phyloP scores from a whole-genome alignment of 768 basidiomycete species.

The Strobilomyces dryophilus region DNA sequence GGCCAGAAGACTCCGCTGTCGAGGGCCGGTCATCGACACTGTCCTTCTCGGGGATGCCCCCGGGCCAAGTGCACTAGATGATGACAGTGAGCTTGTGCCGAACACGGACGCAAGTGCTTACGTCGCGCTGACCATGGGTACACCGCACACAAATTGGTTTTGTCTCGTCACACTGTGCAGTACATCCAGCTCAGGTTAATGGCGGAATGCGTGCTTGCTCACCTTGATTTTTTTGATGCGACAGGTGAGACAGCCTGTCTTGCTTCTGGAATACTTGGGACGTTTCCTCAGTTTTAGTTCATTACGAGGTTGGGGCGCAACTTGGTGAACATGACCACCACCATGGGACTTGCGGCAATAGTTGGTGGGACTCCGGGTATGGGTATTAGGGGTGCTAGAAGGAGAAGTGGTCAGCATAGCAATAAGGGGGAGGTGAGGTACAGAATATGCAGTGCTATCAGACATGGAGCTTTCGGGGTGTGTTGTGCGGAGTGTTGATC shows the following conservation, averaged over 20 bases:
- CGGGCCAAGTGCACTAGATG: slow-evolving; percentile 77
- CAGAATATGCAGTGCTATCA: slow-evolving; percentile 54
- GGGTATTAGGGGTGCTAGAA: slow-evolving; percentile 37
- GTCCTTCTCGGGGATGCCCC: slow-evolving; percentile 66
- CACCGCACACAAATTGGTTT: slow-evolving; percentile 88
- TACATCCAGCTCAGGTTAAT: background rate
- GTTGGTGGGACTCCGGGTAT: slow-evolving; percentile 37
- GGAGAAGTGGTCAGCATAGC: slow-evolving; percentile 18
- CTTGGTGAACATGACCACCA: slow-evolving; percentile 42
- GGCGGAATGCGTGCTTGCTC: slow-evolving; percentile 19
- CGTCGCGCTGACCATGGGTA: slow-evolving; percentile 80
- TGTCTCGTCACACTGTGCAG: slow-evolving; percentile 77
- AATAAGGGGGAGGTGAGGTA: slow-evolving; percentile 14
- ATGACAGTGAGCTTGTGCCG: slow-evolving; percentile 7
- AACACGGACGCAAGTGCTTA: slow-evolving; percentile 30
- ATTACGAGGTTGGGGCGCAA: slow-evolving; percentile 43
- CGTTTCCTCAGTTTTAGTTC: slow-evolving; percentile 66
- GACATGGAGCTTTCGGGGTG: slow-evolving; percentile 43
- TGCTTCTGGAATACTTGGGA: slow-evolving; percentile 91
- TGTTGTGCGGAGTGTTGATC: slow-evolving; percentile 33
- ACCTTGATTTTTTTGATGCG: slow-evolving; percentile 95
- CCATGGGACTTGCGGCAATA: slow-evolving; percentile 37
- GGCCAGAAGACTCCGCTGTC: slow-evolving; percentile 69
- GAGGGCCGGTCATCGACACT: slow-evolving; percentile 62
- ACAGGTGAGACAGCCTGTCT: slow-evolving; percentile 93